Evolutionary conservation across 139 green algal genomes (phyloP).

Genomic region (Chlorella sp.): DNA sequence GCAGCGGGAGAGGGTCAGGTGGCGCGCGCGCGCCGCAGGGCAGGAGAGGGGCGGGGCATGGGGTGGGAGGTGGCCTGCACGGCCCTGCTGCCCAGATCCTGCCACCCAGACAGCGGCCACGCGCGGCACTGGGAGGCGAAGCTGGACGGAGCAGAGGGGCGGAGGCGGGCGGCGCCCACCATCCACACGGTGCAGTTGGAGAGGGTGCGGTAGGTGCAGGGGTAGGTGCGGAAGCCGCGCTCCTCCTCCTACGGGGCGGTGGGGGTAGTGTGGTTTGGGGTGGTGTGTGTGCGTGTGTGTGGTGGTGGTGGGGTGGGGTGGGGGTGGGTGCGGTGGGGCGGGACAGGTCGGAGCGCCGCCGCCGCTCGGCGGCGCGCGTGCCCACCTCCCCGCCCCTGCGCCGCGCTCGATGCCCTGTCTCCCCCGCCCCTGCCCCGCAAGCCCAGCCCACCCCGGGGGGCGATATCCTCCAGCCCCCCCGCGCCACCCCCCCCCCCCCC

Average conservation of each 20-base stretch:
- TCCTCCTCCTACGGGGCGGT: conserved; percentile 12
- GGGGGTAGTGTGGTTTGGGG: neutral
- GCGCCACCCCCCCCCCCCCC: too few species aligned
- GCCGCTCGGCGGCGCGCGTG: neutral
- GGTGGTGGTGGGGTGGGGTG: too few species aligned
- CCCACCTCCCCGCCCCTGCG: neutral
- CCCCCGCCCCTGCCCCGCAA: too few species aligned
- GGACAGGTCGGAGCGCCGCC: neutral
- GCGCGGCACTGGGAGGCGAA: neutral
- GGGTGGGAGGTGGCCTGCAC: neutral
- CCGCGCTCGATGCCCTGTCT: neutral
- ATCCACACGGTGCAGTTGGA: conserved; percentile 25
- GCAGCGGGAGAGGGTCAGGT: neutral
- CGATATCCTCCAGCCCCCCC: too few species aligned
- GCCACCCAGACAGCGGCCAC: neutral
- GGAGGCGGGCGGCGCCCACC: neutral
- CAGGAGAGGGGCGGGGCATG: neutral
- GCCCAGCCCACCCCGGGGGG: too few species aligned
- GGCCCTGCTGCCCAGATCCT: neutral
- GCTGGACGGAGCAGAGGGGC: neutral
- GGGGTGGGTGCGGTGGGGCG: too few species aligned
- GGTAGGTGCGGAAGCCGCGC: conserved; percentile 12
- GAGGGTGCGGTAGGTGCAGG: conserved; percentile 36
- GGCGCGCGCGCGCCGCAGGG: neutral
- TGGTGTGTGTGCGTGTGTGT: too few species aligned